phyloP scores from a whole-genome alignment of 2,329 filamentous ascomycete species.

The Fusarium sterilihyphosum region DNA sequence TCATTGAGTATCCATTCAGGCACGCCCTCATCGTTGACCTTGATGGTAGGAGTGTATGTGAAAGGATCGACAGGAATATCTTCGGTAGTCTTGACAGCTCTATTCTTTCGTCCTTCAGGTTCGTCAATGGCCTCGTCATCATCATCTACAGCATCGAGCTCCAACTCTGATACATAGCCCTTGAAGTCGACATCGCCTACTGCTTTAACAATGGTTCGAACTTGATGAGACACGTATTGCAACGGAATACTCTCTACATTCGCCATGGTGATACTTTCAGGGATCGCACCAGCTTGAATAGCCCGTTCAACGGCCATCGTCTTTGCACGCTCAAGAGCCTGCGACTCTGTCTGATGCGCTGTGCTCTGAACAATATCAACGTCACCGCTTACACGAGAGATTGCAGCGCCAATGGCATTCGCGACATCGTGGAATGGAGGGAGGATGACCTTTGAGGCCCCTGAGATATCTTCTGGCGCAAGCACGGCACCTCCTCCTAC shows the following conservation, averaged over 20 bases:
- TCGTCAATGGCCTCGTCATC: background rate
- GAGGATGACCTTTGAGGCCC: conserved; percentile 50
- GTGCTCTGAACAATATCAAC: background rate
- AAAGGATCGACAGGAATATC: accelerated
- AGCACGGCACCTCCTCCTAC: conserved; percentile 58
- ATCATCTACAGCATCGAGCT: background rate
- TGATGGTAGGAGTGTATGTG: background rate
- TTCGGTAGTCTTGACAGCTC: background rate
- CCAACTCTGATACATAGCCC: background rate
- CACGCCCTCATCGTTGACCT: accelerated
- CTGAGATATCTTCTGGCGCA: conserved; percentile 48
- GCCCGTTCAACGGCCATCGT: background rate
- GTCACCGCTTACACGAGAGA: conserved; percentile 40
- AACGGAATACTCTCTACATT: background rate
- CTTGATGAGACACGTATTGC: background rate
- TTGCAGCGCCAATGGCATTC: conserved; percentile 61
- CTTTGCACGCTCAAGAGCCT: background rate
- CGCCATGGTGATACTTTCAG: background rate
- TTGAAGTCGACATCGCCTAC: background rate
- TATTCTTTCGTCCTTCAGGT: background rate
- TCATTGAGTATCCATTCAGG: background rate
- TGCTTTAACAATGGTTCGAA: background rate
- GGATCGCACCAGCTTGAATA: background rate
- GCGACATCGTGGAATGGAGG: conserved; percentile 50
- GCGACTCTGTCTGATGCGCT: background rate